These are phyloP conservation scores for Fusarium sp. DNA, from an alignment of 2,329 filamentous ascomycete species.

Conservation along the genomic window DNA sequence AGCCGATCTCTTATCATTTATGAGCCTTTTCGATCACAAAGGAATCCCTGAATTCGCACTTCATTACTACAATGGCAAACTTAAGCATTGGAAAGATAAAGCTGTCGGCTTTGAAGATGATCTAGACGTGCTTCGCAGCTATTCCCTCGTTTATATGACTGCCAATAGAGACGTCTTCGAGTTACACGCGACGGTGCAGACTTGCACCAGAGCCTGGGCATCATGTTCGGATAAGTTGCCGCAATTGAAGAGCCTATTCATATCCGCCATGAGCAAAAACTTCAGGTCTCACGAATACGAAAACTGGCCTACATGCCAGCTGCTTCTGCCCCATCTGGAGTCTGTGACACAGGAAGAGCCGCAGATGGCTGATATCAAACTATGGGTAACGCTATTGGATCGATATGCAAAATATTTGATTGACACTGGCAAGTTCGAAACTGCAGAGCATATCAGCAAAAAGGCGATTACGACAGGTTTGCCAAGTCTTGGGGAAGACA, in stretches of 20 bases:
- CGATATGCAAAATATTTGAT: rapidly evolving
- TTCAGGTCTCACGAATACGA: rapidly evolving
- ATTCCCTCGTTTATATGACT: not conserved
- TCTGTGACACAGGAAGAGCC: not conserved
- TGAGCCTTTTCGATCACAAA: slow-evolving; percentile 28
- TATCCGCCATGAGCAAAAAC: not conserved
- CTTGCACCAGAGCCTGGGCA: not conserved
- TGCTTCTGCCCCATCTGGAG: slow-evolving; percentile 3
- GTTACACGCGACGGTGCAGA: not conserved
- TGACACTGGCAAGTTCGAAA: rapidly evolving
- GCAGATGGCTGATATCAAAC: rapidly evolving
- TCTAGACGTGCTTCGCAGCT: slow-evolving; percentile 15
- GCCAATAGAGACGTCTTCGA: not conserved
- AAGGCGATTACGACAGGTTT: not conserved
- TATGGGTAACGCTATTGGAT: rapidly evolving
- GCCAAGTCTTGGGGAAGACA: not conserved
- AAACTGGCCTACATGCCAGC: not conserved
- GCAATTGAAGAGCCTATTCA: not conserved
- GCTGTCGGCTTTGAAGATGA: slow-evolving; percentile 1
- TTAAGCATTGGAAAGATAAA: rapidly evolving
- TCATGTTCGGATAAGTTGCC: rapidly evolving
- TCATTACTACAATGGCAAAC: not conserved
- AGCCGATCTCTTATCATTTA: slow-evolving; percentile 4
- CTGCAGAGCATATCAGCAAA: not conserved
- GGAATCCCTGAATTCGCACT: slow-evolving; percentile 10